Evolutionary conservation across 108 stramenopile genomes (phyloP), one percentile per base, ranked within the genome.

Genomic region (Hondaea fermentalgiana): DNA sequence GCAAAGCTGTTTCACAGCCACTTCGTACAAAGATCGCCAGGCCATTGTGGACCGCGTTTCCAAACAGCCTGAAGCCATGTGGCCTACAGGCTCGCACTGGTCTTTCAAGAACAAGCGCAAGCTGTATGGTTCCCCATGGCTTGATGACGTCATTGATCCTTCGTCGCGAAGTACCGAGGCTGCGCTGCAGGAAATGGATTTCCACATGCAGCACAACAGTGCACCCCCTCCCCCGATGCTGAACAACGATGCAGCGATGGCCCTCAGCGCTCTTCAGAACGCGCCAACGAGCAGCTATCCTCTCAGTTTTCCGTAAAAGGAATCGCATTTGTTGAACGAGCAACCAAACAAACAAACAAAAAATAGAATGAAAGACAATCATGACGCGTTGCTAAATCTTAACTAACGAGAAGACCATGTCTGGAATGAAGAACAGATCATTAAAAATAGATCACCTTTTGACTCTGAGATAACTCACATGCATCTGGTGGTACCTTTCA

Each of bases 51-150:
- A 83, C 25, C 45, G 76, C n/a, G 51, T 83, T 3, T 47, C 45
- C 0, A 83, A 83, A 16, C 45, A 47, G n/a, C 76, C 76, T 16
- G 45, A 47, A 16, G 76, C 51, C 2, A 47, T 83, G 45, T 83
- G 76, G 76, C 76, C 76, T 35, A 83, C 76, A 83, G 76, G 76
- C 12, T 53, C 76, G n/a, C 76, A 83, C 51, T 83, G 76, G 76
- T 83, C 76, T 6, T 83, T 83, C 51, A 83, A 83, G 5, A 83
- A 83, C 5, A 83, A 83, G 28, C 76, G 51, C n/a, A 83, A 83
- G 28, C n/a, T 83, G 25, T 83, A 83, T 23, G 76, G 76, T 10
- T 53, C 49, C 10, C 76, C 76, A 6, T 83, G 76, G 76, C 51
- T 83, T 35, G 76, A 83, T 23, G 76, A 53, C 28, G 51, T 53